Evolutionary conservation across 768 basidiomycete genomes (phyloP).

Genomic region (Mycena leptocephala): DNA sequence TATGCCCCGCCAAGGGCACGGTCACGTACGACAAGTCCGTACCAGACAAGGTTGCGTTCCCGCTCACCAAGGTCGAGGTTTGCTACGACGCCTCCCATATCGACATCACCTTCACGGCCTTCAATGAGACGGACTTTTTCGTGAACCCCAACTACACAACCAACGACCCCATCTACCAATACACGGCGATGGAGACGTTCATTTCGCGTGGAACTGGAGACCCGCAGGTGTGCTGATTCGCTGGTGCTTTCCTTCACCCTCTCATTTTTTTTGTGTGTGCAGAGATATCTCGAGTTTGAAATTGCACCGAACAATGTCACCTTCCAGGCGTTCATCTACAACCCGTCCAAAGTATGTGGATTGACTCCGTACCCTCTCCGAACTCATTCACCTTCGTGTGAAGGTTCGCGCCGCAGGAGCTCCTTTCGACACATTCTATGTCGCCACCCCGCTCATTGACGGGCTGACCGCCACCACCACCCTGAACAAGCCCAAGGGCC

Average conservation of each 20-base stretch:
- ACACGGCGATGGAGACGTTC: constrained; percentile 36
- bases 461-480: constrained; percentile 30
- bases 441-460: constrained; percentile 23
- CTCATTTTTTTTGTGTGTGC: too few relatives aligned
- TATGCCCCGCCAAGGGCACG: constrained; percentile 25
- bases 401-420: constrained; percentile 30
- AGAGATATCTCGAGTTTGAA: constrained; percentile 33
- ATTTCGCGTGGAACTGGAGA: constrained; percentile 18
- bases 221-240: too few relatives aligned
- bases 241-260: too few relatives aligned
- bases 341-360: constrained; percentile 28
- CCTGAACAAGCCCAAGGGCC: constrained; percentile 28
- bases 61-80: constrained; percentile 30
- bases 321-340: constrained; percentile 35
- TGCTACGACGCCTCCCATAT: constrained; percentile 24
- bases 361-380: background rate
- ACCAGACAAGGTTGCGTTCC: constrained; percentile 25
- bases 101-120: constrained; percentile 32
- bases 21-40: constrained; percentile 30
- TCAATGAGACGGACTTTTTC: constrained; percentile 33
- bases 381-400: background rate
- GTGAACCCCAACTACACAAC: constrained; percentile 26
- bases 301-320: constrained; percentile 34
- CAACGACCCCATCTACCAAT: constrained; percentile 28
- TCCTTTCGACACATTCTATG: constrained; percentile 30